These are phyloP conservation scores for Candida pseudofarinosa DNA, from an alignment of 805 yeast species.

Conservation along the genomic window DNA sequence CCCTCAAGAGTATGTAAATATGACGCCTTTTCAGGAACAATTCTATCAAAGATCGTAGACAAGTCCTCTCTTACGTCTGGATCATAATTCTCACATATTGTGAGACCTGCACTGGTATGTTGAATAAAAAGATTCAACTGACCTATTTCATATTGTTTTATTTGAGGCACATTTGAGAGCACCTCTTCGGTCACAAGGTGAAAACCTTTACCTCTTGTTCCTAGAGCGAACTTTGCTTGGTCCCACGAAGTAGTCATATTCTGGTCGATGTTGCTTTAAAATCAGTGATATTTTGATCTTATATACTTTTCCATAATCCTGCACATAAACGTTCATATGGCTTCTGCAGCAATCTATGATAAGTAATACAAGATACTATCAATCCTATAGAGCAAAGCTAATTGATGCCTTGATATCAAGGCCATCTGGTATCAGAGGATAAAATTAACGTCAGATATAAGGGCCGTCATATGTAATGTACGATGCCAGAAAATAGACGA, in stretches of 20 bases:
- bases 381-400: neutral
- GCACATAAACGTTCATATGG: neutral
- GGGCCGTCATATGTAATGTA: too few relatives aligned
- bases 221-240: slow-evolving; percentile 51
- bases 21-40: slow-evolving; percentile 61
- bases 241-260: slow-evolving; percentile 44
- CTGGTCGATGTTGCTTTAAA: neutral
- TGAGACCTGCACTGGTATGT: slow-evolving; percentile 76
- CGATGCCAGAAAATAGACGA: too few relatives aligned
- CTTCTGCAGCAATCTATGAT: neutral
- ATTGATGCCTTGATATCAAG: neutral
- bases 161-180: slow-evolving; percentile 50
- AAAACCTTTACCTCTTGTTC: slow-evolving; percentile 61
- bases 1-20: slow-evolving; percentile 74
- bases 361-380: neutral
- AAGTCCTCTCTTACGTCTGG: slow-evolving; percentile 72
- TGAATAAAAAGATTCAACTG: slow-evolving; percentile 62
- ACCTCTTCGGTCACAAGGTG: slow-evolving; percentile 72
- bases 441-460: too few relatives aligned
- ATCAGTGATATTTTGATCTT: neutral
- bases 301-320: neutral
- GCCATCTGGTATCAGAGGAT: too few relatives aligned
- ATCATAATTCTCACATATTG: slow-evolving; percentile 77
- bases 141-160: slow-evolving; percentile 59
- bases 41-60: slow-evolving; percentile 56